A percentile compares a stretch with the other conserved stretches of the same genome.
phyloP scores from a whole-genome alignment of 805 yeast species.

The Saccharomycopsis fibuligera region DNA sequence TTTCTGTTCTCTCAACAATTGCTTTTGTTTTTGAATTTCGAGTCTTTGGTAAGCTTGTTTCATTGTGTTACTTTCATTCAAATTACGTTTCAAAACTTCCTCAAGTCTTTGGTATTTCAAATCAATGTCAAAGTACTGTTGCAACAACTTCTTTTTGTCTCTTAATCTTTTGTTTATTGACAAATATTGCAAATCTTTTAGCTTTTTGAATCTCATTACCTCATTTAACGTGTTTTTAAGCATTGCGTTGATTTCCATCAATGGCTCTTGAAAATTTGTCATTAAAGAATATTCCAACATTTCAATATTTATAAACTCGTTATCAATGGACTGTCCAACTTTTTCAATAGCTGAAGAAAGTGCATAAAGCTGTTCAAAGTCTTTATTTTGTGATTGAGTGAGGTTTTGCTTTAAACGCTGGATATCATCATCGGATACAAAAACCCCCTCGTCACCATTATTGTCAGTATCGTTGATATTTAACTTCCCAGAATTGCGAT shows the following conservation, averaged over 20 bases:
- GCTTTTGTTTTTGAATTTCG: constrained; percentile 25
- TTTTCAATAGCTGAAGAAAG: constrained; percentile 65
- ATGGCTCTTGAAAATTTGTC: constrained; percentile 34
- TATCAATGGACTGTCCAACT: constrained; percentile 82
- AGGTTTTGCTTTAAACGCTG: constrained; percentile 27
- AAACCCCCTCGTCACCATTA: not conserved
- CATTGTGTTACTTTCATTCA: constrained; percentile 32
- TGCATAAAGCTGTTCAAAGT: constrained; percentile 40
- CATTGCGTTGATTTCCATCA: constrained; percentile 30
- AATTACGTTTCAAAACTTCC: constrained; percentile 31
- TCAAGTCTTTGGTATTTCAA: constrained; percentile 27
- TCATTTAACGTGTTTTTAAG: constrained; percentile 30
- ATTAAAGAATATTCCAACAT: constrained; percentile 33
- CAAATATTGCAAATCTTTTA: constrained; percentile 46
- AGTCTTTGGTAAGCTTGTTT: constrained; percentile 28
- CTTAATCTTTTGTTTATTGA: constrained; percentile 36
- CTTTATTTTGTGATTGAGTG: constrained; percentile 27
- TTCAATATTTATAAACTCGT: constrained; percentile 49
- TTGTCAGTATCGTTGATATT: not conserved
- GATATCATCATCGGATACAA: constrained; percentile 14
- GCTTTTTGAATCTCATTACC: constrained; percentile 54
- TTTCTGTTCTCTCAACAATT: constrained; percentile 22
- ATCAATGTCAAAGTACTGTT: constrained; percentile 30
- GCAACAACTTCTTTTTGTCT: constrained; percentile 29
- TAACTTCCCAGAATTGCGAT: not conserved